These are phyloP conservation scores for Aegilops bicornis DNA, from an alignment of 176 grass and related monocot genomes.

Conservation along the genomic window DNA sequence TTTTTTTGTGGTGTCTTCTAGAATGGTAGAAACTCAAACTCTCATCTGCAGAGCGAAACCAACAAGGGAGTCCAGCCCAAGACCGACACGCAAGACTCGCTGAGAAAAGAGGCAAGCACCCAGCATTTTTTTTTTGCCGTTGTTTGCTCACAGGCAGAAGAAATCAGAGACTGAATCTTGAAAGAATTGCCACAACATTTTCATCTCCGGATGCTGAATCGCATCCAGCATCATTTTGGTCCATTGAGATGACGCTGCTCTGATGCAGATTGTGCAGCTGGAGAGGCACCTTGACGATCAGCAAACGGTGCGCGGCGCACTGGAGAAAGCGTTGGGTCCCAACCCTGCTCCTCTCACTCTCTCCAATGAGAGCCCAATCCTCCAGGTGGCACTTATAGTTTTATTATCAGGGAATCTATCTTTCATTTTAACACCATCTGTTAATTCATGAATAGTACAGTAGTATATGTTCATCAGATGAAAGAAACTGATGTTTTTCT, in stretches of 20 bases:
- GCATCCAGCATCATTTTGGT: neutral
- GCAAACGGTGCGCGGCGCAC: slow-evolving; percentile 54
- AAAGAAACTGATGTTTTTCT: neutral
- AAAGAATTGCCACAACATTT: neutral
- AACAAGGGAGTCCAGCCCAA: slow-evolving; percentile 30
- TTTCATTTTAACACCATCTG: slow-evolving; percentile 5
- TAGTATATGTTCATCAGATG: neutral
- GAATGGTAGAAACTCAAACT: slow-evolving; percentile 35
- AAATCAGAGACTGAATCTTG: neutral
- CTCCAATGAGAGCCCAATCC: slow-evolving; percentile 46
- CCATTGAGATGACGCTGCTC: neutral
- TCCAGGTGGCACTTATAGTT: slow-evolving; percentile 46
- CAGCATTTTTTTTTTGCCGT: neutral
- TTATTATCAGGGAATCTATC: too few species aligned
- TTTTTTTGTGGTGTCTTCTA: slow-evolving; percentile 28
- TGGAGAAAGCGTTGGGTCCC: slow-evolving; percentile 83
- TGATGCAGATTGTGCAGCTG: slow-evolving; percentile 73
- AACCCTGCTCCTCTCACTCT: slow-evolving; percentile 39
- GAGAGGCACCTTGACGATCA: slow-evolving; percentile 85
- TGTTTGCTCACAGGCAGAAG: neutral
- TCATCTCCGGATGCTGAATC: neutral
- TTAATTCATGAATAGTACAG: too few species aligned
- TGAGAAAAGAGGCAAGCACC: slow-evolving; percentile 80
- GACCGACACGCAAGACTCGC: slow-evolving; percentile 44
- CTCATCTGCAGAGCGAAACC: slow-evolving; percentile 28